Base-by-base conservation (phyloP, 2,329 filamentous ascomycete species). In the Colletotrichum sp. region DNA sequence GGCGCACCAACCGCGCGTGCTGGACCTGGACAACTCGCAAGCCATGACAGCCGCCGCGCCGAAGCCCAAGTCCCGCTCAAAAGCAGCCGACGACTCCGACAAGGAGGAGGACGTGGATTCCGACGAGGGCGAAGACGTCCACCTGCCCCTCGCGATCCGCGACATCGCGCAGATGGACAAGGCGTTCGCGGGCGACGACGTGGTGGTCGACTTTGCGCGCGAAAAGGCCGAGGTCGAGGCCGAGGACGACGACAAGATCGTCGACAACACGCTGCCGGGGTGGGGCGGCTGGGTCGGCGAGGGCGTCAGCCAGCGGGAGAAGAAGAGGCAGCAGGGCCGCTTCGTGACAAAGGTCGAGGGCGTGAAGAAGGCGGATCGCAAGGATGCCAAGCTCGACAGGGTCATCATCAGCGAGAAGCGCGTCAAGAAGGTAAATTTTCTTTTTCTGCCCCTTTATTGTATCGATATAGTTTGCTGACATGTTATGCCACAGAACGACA, bases 391-490 rank as follows among this genome's bases (percentile, higher is more conserved):
- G 86, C 86, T 98, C 77, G 92, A 95, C 69, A 92, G 92, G 77
- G 96, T 98, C 15, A 98, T 99, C 76, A 94, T 99, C 80, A 98
- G 94, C 82, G 95, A 99, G 90, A 98, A 96, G 88, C 90, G 92
- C 26, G 89, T 95, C 76, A 96, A 96, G 86, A 98, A 98, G 92
- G 94, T 95, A 85, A 84, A 86, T 62, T 6, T 16, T 21, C 55
- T 5, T n/a, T 18, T 30, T 30, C 71, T 36, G n/a, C 1, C 69
- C 30, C 13, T 18, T 21, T 18, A 21, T 55, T 36, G 15, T 55
- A 21, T 67, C 44, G 60, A 21, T n/a, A n/a, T 5, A 32, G 32
- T 52, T 32, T 66, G 32, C 65, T 71, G n/a, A 74, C 26, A 6
- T 2, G 24, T 10, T 63, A 26, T 12, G 6, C 18, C 24, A 52